phyloP scores from a whole-genome alignment of 352 stramenopile species.

The Globisporangium nodosum region DNA sequence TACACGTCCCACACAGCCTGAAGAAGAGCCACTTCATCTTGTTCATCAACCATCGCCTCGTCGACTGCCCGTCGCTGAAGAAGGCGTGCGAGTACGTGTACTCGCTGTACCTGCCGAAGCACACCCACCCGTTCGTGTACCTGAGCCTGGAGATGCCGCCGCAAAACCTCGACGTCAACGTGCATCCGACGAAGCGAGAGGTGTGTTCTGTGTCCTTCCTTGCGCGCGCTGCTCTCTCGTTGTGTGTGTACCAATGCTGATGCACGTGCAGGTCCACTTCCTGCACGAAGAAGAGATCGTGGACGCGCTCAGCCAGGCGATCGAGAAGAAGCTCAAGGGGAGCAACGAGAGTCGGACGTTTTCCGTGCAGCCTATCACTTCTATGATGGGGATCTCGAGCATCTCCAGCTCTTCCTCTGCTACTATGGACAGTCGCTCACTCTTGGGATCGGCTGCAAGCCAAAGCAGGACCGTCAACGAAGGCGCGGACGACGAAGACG shows the following conservation, averaged over 20 bases:
- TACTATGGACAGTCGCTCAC: slow-evolving; percentile 1
- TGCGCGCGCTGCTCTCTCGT: background rate
- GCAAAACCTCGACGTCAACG: slow-evolving; percentile 97
- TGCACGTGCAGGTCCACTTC: slow-evolving; percentile 83
- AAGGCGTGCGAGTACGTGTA: slow-evolving; percentile 94
- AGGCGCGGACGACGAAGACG: slow-evolving; percentile 17
- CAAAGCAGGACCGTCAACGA: slow-evolving; percentile 11
- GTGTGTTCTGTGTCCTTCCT: slow-evolving; percentile 1
- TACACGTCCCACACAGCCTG: slow-evolving; percentile 26
- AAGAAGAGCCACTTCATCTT: slow-evolving; percentile 89
- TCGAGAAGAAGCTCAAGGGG: slow-evolving; percentile 74
- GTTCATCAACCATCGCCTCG: slow-evolving; percentile 98
- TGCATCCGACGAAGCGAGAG: slow-evolving; percentile 98
- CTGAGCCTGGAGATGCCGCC: slow-evolving; percentile 93
- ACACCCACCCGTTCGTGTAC: slow-evolving; percentile 96
- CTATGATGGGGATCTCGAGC: slow-evolving; percentile 33
- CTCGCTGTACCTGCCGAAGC: slow-evolving; percentile 90
- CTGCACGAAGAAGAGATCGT: slow-evolving; percentile 94
- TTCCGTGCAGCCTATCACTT: slow-evolving; percentile 81
- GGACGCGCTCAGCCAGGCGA: slow-evolving; percentile 67
- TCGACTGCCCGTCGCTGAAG: slow-evolving; percentile 91
- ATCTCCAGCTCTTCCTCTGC: slow-evolving; percentile 3
- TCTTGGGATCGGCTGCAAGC: slow-evolving; percentile 6
- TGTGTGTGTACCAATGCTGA: background rate
- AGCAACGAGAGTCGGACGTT: slow-evolving; percentile 90